Percentiles rank a stretch among this genome's conserved stretches.
phyloP scores from a whole-genome alignment of 768 basidiomycete species.

The Mycena floridula region DNA sequence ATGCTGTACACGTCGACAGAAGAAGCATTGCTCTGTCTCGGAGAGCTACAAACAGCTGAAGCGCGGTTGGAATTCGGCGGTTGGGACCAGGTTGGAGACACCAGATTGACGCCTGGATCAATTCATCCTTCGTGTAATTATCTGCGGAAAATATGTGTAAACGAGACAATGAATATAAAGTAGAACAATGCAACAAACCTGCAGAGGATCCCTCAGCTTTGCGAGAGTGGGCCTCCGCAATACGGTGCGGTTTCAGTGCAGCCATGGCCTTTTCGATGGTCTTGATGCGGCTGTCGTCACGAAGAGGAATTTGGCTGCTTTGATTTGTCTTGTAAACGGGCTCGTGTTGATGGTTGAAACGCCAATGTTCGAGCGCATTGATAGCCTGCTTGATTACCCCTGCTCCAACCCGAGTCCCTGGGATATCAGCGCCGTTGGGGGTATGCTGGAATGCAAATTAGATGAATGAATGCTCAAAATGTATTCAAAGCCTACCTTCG shows the following conservation, averaged over 20 bases:
- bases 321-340: not conserved
- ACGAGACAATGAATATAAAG: not conserved
- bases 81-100: not conserved
- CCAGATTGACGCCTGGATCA: not conserved
- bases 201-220: not conserved
- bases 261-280: not conserved
- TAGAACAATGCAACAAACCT: not conserved
- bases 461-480: too few species aligned
- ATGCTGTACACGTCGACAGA: constrained; percentile 13
- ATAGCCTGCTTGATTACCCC: not conserved
- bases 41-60: not conserved
- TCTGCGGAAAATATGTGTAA: not conserved
- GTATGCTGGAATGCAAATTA: too few species aligned
- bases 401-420: too few species aligned
- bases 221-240: not conserved
- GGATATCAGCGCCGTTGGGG: too few species aligned
- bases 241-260: not conserved
- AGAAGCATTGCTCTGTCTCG: constrained; percentile 18
- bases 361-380: not conserved
- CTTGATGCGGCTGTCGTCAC: not conserved
- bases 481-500: too few species aligned
- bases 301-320: not conserved
- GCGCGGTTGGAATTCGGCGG: too few species aligned
- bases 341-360: not conserved
- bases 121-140: not conserved